Base-by-base conservation (phyloP, 192 early-diverging fungal genomes). In the Geranomyces michiganensis region DNA sequence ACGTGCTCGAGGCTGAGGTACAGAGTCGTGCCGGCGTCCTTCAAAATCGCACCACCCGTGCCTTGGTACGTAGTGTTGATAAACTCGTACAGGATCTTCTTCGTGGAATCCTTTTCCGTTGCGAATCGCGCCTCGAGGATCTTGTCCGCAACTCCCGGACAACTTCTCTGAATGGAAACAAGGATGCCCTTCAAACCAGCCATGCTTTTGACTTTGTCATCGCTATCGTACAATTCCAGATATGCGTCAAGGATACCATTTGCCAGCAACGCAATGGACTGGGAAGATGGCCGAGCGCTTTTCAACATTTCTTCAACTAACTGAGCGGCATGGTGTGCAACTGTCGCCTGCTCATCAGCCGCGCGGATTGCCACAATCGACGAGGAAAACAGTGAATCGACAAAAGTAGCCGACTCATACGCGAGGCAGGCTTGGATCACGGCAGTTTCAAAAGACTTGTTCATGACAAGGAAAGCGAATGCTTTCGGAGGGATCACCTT, bases 1-100 rank as follows among this genome's bases (percentile, higher is more conserved):
- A 85, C 80, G 62, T 93, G 90, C 61, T 91, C 86, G 56, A 96
- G 79, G 80, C 90, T 89, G 58, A 95, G 84, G 67, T 85, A 95
- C 24, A 96, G 76, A 3, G 92, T 94, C 0, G 93, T 94, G 55
- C 87, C 86, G 5, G 86, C 82, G 47, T 90, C 88, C 63, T 85
- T 79, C 14, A 95, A 73, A 1, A 89, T 68, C 65, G 90, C 82
- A 64, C 86, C 83, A 7, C 81, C 76, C 19, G 87, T 87, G 47
- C 88, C 89, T 27, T 82, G 70, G 69, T 90, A 89, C 12, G 78
- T 78, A 41, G 76, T 70, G 3, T 83, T 65, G 13, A 87, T 76
- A 44, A 92, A 82, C 9, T 84, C 66, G 72, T 86, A 92, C 6
- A 91, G 76, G 10, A 62, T 45, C 26, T 74, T 8, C 14, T 51